A percentile compares a stretch with the other conserved stretches of the same genome.
These are phyloP conservation scores for Cronartium ribicola DNA, from an alignment of 1,284 basidiomycete species.

Conservation along the genomic window DNA sequence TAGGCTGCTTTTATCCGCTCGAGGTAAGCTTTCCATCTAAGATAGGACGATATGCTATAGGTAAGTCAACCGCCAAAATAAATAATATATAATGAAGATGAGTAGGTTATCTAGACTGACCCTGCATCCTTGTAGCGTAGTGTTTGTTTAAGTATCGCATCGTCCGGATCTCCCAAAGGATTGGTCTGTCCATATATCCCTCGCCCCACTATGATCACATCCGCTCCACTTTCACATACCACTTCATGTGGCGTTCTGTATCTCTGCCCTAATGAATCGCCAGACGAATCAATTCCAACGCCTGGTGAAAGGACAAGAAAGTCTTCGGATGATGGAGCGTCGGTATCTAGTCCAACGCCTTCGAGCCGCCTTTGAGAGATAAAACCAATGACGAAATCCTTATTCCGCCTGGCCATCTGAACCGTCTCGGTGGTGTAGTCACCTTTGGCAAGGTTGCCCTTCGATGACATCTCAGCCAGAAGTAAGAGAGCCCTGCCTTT, in stretches of 20 bases:
- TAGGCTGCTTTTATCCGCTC: conserved; percentile 7
- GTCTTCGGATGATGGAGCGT: conserved; percentile 58
- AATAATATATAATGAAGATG: neutral
- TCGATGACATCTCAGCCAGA: conserved; percentile 93
- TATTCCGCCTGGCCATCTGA: conserved; percentile 71
- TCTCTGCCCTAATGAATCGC: conserved; percentile 90
- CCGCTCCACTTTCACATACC: conserved; percentile 77
- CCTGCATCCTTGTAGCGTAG: conserved; percentile 36
- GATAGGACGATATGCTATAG: neutral
- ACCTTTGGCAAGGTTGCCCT: conserved; percentile 77
- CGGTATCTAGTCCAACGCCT: conserved; percentile 45
- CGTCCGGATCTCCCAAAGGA: neutral
- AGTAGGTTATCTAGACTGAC: neutral
- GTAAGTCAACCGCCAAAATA: neutral
- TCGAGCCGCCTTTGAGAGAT: conserved; percentile 67
- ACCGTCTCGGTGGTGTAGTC: conserved; percentile 80
- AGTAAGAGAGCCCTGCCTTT: conserved; percentile 81
- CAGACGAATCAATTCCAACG: conserved; percentile 75
- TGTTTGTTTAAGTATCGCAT: conserved; percentile 18
- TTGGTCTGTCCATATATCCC: conserved; percentile 81
- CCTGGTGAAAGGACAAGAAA: conserved; percentile 91
- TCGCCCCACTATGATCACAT: conserved; percentile 95
- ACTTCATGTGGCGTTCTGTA: conserved; percentile 89
- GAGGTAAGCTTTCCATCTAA: conserved; percentile 38
- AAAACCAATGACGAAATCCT: conserved; percentile 89